These are phyloP conservation scores for Vigna hirtella DNA, from an alignment of 306 rosid genomes.

Conservation along the genomic window DNA sequence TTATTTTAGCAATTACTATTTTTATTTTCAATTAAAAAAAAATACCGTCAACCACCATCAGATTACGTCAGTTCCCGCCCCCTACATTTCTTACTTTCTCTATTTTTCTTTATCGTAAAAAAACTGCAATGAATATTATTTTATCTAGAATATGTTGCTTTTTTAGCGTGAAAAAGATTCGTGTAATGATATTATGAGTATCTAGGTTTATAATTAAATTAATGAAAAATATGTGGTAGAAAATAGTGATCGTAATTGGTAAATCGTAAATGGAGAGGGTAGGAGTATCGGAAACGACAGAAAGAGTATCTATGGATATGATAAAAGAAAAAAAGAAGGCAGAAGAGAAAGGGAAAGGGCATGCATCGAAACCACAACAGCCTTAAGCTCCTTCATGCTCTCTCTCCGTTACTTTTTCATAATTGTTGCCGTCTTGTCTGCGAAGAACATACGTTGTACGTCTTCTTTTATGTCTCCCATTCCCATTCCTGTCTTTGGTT, in stretches of 20 bases:
- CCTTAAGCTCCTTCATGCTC: neutral
- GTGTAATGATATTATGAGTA: too few relatives aligned
- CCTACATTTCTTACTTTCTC: neutral
- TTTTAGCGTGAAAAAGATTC: too few relatives aligned
- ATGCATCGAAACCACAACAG: slow-evolving; percentile 48
- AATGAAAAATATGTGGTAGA: too few relatives aligned
- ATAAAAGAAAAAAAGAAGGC: slow-evolving; percentile 25
- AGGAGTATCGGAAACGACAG: slow-evolving; percentile 35
- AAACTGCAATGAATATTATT: too few relatives aligned
- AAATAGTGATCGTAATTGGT: too few relatives aligned
- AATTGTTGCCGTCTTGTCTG: slow-evolving; percentile 55
- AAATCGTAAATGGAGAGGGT: too few relatives aligned
- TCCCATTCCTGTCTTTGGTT: slow-evolving; percentile 25
- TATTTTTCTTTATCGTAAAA: too few relatives aligned
- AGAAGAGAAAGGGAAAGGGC: slow-evolving; percentile 31
- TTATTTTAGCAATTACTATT: neutral
- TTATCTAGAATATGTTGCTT: too few relatives aligned
- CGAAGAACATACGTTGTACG: slow-evolving; percentile 59
- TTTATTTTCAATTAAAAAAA: neutral
- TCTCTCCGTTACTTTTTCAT: slow-evolving; percentile 36
- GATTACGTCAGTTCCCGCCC: neutral
- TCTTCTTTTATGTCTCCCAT: slow-evolving; percentile 45
- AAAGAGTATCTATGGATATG: neutral
- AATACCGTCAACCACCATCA: neutral
- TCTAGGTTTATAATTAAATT: too few relatives aligned